A percentile compares a stretch with the other conserved stretches of the same genome.
Conservation (phyloP, 2,329 filamentous ascomycete genomes). For the Amesomyces nigricolor region DNA sequence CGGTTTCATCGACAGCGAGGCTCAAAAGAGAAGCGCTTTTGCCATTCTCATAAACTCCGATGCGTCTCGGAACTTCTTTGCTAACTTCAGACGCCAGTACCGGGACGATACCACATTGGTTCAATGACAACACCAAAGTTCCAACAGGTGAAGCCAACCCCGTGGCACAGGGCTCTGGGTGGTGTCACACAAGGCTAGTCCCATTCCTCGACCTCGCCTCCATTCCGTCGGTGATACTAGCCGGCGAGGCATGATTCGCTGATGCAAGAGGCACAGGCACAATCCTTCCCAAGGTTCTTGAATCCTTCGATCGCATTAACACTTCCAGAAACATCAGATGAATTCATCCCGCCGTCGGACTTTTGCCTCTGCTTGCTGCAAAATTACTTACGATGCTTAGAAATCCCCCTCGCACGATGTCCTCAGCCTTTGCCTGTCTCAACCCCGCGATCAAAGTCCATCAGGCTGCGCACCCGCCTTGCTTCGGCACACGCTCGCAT, state of each 20-base stretch:
- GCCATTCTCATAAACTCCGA: too few species aligned
- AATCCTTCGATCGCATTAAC: not conserved
- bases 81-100: too few species aligned
- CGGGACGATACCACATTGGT: too few species aligned
- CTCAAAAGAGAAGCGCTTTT: too few species aligned
- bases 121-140: too few species aligned
- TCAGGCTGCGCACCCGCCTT: not conserved
- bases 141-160: not conserved
- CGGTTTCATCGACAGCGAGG: too few species aligned
- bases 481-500: not conserved
- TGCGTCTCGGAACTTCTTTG: too few species aligned
- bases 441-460: not conserved
- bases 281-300: not conserved
- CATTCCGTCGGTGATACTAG: not conserved
- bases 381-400: too few species aligned
- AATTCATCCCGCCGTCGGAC: not conserved
- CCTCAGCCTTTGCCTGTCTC: not conserved
- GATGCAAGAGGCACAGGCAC: not conserved
- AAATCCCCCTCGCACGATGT: not conserved
- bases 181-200: not conserved
- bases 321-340: not conserved
- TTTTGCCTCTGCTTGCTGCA: not conserved
- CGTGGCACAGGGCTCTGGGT: too few species aligned
- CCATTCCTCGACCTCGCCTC: too few species aligned
- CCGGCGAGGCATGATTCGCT: conserved; percentile 4